Evolutionary conservation across 2,329 filamentous ascomycete species (phyloP).

Genomic region (Mycocentrospora acerina): DNA sequence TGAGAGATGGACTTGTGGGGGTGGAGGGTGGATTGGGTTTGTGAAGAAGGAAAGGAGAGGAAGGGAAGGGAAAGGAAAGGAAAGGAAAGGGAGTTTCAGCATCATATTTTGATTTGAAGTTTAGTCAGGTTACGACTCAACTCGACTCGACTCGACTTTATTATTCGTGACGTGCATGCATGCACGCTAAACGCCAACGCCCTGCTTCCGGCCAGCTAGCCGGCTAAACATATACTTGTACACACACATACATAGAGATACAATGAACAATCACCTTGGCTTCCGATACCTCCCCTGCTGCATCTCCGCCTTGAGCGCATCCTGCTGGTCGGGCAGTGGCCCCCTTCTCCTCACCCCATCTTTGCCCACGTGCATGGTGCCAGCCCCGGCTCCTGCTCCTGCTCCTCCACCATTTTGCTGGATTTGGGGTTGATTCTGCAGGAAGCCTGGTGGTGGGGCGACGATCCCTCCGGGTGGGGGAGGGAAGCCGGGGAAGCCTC

Average conservation of each 20-base stretch:
- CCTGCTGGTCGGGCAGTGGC: slow-evolving; percentile 79
- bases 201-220: no score
- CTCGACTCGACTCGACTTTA: no score
- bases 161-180: no score
- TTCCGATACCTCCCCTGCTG: slow-evolving; percentile 54
- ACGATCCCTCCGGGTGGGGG: slow-evolving; percentile 23
- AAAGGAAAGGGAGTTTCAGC: no score
- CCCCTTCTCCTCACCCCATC: slow-evolving; percentile 50
- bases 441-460: slow-evolving; percentile 16
- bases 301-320: slow-evolving; percentile 78
- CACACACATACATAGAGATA: not conserved
- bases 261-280: slow-evolving; percentile 11
- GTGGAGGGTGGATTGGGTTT: not conserved
- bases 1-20: slow-evolving; percentile 5
- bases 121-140: no score
- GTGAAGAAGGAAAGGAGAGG: not conserved
- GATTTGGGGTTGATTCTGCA: slow-evolving; percentile 1
- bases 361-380: not conserved
- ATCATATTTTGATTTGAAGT: no score
- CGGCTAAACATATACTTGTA: no score
- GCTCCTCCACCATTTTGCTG: slow-evolving; percentile 27
- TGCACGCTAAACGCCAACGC: no score
- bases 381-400: slow-evolving; percentile 15
- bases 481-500: slow-evolving; percentile 25
- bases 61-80: not conserved